Evolutionary conservation across 2,329 filamentous ascomycete genomes (phyloP).

Genomic region (Diaporthe citriasiana): DNA sequence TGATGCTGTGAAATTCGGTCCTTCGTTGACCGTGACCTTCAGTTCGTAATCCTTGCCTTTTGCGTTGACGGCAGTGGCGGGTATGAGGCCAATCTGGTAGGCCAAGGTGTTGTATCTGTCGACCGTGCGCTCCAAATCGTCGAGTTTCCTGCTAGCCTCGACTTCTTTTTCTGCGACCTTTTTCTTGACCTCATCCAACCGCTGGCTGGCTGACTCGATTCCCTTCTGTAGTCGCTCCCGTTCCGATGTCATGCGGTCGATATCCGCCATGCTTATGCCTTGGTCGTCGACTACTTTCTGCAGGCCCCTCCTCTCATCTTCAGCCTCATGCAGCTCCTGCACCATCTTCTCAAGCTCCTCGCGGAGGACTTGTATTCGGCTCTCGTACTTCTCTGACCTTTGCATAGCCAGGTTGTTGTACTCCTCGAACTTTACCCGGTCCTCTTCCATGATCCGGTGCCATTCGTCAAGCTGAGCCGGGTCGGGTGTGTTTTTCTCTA

Average conservation of each 20-base stretch:
- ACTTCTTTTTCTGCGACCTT: slow-evolving; percentile 87
- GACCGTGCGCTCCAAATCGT: slow-evolving; percentile 91
- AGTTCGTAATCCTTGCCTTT: slow-evolving; percentile 90
- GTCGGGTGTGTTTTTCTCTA: slow-evolving; percentile 89
- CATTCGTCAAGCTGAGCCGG: slow-evolving; percentile 87
- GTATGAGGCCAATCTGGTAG: slow-evolving; percentile 94
- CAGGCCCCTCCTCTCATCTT: slow-evolving; percentile 83
- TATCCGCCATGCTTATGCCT: slow-evolving; percentile 97
- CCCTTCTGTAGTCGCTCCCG: slow-evolving; percentile 92
- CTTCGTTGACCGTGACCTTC: slow-evolving; percentile 83
- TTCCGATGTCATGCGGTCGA: slow-evolving; percentile 98
- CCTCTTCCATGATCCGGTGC: slow-evolving; percentile 94
- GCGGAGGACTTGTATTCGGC: slow-evolving; percentile 83
- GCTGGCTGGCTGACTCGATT: slow-evolving; percentile 80
- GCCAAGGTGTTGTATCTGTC: slow-evolving; percentile 94
- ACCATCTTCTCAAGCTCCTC: slow-evolving; percentile 86
- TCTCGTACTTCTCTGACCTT: slow-evolving; percentile 90
- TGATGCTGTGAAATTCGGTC: slow-evolving; percentile 80
- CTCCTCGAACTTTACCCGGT: slow-evolving; percentile 94
- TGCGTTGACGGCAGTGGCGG: slow-evolving; percentile 85
- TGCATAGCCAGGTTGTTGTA: slow-evolving; percentile 89
- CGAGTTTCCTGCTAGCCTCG: slow-evolving; percentile 88
- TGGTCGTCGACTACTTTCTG: slow-evolving; percentile 92
- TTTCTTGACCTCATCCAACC: slow-evolving; percentile 88
- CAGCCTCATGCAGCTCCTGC: slow-evolving; percentile 81